Conservation (phyloP, 1,284 basidiomycete genomes). For the Pisolithus thermaeus region DNA sequence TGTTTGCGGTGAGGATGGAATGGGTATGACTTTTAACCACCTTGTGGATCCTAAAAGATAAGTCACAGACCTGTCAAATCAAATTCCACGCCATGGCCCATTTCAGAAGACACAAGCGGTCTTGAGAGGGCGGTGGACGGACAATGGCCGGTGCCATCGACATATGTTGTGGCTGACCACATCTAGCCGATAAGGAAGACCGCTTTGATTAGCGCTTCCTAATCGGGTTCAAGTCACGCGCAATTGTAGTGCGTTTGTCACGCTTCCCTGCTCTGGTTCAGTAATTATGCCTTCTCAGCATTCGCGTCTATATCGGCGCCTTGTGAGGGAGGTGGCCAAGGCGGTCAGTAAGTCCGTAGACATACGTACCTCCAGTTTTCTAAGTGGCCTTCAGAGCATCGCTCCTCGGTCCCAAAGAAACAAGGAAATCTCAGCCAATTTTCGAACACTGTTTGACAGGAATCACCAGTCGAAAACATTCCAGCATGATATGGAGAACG, state of each 20-base stretch:
- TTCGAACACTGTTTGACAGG: slow-evolving; percentile 56
- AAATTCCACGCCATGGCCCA: slow-evolving; percentile 17
- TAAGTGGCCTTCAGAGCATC: slow-evolving; percentile 28
- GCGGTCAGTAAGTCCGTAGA: slow-evolving; percentile 27
- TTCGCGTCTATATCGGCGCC: slow-evolving; percentile 35
- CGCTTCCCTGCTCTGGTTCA: slow-evolving; percentile 13
- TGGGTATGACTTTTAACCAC: background rate
- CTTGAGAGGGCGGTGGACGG: slow-evolving; percentile 2
- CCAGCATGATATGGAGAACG: slow-evolving; percentile 55
- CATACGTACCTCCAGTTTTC: slow-evolving; percentile 5
- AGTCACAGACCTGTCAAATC: background rate
- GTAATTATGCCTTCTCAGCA: slow-evolving; percentile 16
- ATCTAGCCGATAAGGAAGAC: slow-evolving; percentile 9
- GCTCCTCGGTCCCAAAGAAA: slow-evolving; percentile 42
- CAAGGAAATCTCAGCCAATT: slow-evolving; percentile 40
- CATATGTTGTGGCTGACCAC: slow-evolving; percentile 6
- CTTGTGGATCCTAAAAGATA: background rate
- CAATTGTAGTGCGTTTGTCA: background rate
- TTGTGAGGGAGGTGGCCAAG: slow-evolving; percentile 39
- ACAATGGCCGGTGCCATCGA: slow-evolving; percentile 16
- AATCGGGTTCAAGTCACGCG: background rate
- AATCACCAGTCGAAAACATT: slow-evolving; percentile 27
- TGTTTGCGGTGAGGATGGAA: background rate
- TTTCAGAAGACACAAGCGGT: background rate
- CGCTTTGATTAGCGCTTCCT: slow-evolving; percentile 9